These are phyloP conservation scores for Nothopassalora personata DNA, from an alignment of 2,329 filamentous ascomycete species.

Conservation along the genomic window DNA sequence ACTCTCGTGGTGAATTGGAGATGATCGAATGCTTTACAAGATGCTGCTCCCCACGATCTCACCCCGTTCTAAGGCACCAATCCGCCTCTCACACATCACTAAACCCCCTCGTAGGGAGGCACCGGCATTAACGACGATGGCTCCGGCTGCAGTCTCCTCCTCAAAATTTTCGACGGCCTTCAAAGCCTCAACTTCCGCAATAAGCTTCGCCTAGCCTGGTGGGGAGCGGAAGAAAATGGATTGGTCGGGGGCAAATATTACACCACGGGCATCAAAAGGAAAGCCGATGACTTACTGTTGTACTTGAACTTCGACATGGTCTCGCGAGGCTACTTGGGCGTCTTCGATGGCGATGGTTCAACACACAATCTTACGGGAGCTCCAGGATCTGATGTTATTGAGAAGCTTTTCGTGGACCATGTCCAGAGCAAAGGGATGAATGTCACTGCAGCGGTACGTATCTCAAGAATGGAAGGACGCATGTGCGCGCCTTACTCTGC, in stretches of 20 bases:
- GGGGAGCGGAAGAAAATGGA: not conserved
- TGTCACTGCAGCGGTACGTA: slow-evolving; percentile 25
- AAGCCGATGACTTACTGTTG: not conserved
- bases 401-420: slow-evolving; percentile 10
- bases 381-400: slow-evolving; percentile 56
- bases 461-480: no score
- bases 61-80: no score
- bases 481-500: no score
- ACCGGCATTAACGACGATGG: slow-evolving; percentile 40
- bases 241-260: not conserved
- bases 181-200: slow-evolving; percentile 51
- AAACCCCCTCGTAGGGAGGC: slow-evolving; percentile 23
- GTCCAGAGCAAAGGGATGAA: slow-evolving; percentile 26
- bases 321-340: slow-evolving; percentile 52
- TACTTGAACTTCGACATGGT: slow-evolving; percentile 34
- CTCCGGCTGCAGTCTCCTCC: slow-evolving; percentile 32
- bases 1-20: no score
- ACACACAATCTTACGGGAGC: slow-evolving; percentile 50
- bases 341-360: slow-evolving; percentile 53
- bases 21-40: no score
- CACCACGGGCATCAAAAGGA: not conserved
- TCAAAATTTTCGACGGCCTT: slow-evolving; percentile 35
- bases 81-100: no score
- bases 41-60: no score
- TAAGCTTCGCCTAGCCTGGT: slow-evolving; percentile 31